Base-by-base conservation (phyloP, 2,329 filamentous ascomycete genomes). In the Exophiala xenobiotica region DNA sequence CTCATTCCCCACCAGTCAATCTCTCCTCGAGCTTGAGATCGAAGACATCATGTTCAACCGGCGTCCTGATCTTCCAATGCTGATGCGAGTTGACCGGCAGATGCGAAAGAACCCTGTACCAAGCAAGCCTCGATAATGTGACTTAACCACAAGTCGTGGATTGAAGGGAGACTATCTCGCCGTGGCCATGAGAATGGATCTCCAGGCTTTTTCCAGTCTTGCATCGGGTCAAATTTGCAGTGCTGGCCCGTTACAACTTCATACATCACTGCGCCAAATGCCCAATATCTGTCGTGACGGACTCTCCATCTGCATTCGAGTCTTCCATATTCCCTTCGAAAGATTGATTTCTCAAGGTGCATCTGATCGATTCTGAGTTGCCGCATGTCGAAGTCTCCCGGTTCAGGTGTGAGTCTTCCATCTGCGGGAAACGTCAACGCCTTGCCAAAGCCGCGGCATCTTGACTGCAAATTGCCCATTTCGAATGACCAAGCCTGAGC, bases 181-280 rank as follows among this genome's bases (percentile, higher is more conserved):
- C 46, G 46, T 16, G 63, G 64, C 60, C 61, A 66, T 14, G 53
- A 23, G 37, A 42, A 53, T 23, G 35, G 41, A 22, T 54, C 53
- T 46, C 54, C 45, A 0, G 39, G 48, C 41, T 49, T 27, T 40
- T 54, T 35, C 31, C 44, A 44, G 29, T 61, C 35, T 49, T 62
- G 52, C 26, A 61, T 59, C 16, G 67, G 48, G 41, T 65, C 59
- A 38, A 66, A 62, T 22, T 63, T 55, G 51, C 55, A 65, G 11
- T 49, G 48, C 2, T 50, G 33, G 14, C 58, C 58, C 7, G 62
- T 62, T 7, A 64, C 37, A 37, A 67, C 53, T 50, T 66, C 61
- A 46, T 63, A 68, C 35, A 67, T 64, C 11, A 67, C 65, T 22
- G 60, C 52, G 5, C 64, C 66, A 12, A 69, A 58, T 62, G 58